Evolutionary conservation across 352 stramenopile species (phyloP).

Genomic region (Peronospora tabacina): DNA sequence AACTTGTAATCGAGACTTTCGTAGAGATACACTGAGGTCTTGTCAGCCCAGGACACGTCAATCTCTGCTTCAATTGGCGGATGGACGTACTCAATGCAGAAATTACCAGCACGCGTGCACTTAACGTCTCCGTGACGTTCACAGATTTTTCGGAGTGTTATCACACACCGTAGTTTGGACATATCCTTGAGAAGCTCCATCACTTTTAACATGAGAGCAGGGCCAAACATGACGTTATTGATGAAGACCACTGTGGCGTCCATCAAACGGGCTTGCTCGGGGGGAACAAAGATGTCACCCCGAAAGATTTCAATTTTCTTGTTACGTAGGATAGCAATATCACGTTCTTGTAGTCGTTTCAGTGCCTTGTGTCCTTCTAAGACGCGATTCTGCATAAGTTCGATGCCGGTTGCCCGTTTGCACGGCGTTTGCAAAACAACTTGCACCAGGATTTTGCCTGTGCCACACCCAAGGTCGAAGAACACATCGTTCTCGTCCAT

Average conservation of each 20-base stretch:
- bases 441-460: constrained; percentile 75
- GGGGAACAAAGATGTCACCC: constrained; percentile 65
- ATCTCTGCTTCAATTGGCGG: constrained; percentile 61
- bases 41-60: constrained; percentile 71
- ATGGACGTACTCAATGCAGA: constrained; percentile 64
- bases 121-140: constrained; percentile 61
- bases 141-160: constrained; percentile 76
- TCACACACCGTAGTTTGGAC: constrained; percentile 51
- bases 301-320: constrained; percentile 64
- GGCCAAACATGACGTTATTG: constrained; percentile 82
- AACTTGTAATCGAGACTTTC: constrained; percentile 45
- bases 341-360: constrained; percentile 34
- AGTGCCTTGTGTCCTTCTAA: constrained; percentile 48
- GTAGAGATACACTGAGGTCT: constrained; percentile 73
- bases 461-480: constrained; percentile 77
- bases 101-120: constrained; percentile 45
- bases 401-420: constrained; percentile 58
- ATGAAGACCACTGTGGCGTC: constrained; percentile 82
- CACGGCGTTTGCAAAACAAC: constrained; percentile 63
- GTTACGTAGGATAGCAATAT: constrained; percentile 31
- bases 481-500: constrained; percentile 66
- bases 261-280: constrained; percentile 41
- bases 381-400: constrained; percentile 83
- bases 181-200: constrained; percentile 55
- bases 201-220: constrained; percentile 67